Base-by-base conservation (phyloP, 169 alveolate genomes). In the Plasmodium malariae region DNA sequence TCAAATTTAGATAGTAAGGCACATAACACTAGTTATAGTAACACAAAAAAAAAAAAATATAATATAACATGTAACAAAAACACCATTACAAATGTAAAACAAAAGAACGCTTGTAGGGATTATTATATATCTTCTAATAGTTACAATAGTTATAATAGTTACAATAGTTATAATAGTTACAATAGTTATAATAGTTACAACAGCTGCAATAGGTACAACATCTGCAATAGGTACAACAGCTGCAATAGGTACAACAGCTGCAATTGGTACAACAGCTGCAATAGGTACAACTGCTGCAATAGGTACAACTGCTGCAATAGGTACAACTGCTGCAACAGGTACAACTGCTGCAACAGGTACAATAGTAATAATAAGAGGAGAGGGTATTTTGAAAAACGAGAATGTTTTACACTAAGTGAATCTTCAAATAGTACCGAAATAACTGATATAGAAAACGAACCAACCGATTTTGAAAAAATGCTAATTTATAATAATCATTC, bases 321-420 rank as follows among this genome's bases (percentile, higher is more conserved):
- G n/a, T n/a, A n/a, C n/a, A n/a, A n/a, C n/a, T n/a, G n/a, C n/a
- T n/a, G n/a, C n/a, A n/a, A n/a, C n/a, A n/a, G n/a, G n/a, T n/a
- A n/a, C n/a, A n/a, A n/a, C n/a, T 34, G 43, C 11, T 34, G 11
- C 5, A 68, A 36, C 36, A 40, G 12, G 28, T 1, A 21, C 21
- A 51, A n/a, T n/a, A n/a, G n/a, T n/a, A n/a, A n/a, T n/a, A n/a
- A 45, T 12, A 51, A 74, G 34, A 19, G 43, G 43, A 26, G 60
- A 21, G 57, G 26, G 7, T 17, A n/a, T n/a, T 57, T 37, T 7
- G 88, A 74, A 49, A 74, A 74, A 57, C 57, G 88, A 49, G 88
- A 74, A 32, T 37, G 28, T 36, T 49, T 37, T 26, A 63, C 19
- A 3, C 57, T 36, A 40, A 12, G 17, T 45, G 88, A 74, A n/a